Evolutionary conservation across 169 alveolate species (phyloP), one percentile per base, ranked within the genome.

Genomic region (Cryptosporidium parvum): DNA sequence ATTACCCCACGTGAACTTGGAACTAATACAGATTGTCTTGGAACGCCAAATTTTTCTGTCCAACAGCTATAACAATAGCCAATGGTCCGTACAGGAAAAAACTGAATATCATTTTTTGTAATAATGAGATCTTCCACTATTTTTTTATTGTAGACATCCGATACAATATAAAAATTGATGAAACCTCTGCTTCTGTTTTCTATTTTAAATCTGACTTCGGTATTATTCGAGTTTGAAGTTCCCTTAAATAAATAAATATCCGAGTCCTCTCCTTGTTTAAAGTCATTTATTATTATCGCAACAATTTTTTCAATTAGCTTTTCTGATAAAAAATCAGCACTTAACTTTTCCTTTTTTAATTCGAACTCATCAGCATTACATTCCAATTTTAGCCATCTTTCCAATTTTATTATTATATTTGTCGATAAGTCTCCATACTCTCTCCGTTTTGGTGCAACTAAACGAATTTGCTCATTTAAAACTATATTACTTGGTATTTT

Each of bases 1-100:
- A 93, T 37, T 44, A 86, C 89, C 5, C 91, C 96, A 56, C 93
- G 92, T 8, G 95, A 93, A 58, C 71, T 58, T 18, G 84, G 89
- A 33, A 91, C 91, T 44, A 92, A 89, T 29, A 6, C 39, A 58
- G 70, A 44, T 70, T 93, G 92, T 29, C 94, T 75, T 26, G 95
- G 96, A 45, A 93, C 91, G 3, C 94, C 94, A 70, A 93, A 92
- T 44, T 93, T 93, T 73, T 93, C 95, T 16, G 89, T 87, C 84
- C 92, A 93, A 69, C 92, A 84, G 16, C 93, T 84, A 52, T 80
- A 91, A 23, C 93, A 69, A 58, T 61, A 56, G 8, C 95, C 96
- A 18, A 93, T 91, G 12, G 96, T 52, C 6, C 71, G 68, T 33
- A 73, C 39, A 14, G 70, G 56, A 14, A 69, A 73, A 59, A 56